Conservation (phyloP, 768 basidiomycete species). For the Amanita fuliginea region DNA sequence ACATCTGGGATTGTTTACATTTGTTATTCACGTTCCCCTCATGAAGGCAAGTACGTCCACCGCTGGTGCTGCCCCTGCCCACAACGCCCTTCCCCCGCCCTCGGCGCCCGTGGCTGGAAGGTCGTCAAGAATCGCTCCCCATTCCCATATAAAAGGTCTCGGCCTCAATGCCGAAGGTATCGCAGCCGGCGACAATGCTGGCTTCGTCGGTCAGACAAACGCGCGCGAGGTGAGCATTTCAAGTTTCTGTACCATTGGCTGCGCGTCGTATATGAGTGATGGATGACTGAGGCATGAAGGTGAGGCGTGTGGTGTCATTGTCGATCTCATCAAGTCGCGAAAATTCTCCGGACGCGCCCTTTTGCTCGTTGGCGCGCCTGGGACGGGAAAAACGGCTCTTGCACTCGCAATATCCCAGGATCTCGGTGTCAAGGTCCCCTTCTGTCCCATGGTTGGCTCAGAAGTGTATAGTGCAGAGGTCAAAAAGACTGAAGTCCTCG, state of each 20-base stretch:
- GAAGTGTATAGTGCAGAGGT: conserved; percentile 97
- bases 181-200: conserved; percentile 62
- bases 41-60: conserved; percentile 32
- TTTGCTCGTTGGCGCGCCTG: conserved; percentile 88
- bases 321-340: conserved; percentile 82
- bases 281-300: conserved; percentile 3
- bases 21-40: neutral
- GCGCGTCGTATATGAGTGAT: neutral
- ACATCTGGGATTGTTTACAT: neutral
- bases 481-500: conserved; percentile 97
- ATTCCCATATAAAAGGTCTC: conserved; percentile 95
- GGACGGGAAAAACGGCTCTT: conserved; percentile 96
- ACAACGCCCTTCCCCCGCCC: conserved; percentile 63
- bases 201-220: conserved; percentile 84
- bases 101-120: conserved; percentile 38
- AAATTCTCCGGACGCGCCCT: conserved; percentile 92
- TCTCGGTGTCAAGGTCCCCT: conserved; percentile 88
- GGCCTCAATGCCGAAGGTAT: conserved; percentile 79
- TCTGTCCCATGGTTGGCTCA: conserved; percentile 97
- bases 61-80: conserved; percentile 42
- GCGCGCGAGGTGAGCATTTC: conserved; percentile 69
- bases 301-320: conserved; percentile 85
- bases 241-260: neutral
- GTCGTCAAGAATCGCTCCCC: conserved; percentile 76
- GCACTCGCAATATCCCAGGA: conserved; percentile 95